Evolutionary conservation across 768 basidiomycete genomes (phyloP).

Genomic region (Nidularia sp.): DNA sequence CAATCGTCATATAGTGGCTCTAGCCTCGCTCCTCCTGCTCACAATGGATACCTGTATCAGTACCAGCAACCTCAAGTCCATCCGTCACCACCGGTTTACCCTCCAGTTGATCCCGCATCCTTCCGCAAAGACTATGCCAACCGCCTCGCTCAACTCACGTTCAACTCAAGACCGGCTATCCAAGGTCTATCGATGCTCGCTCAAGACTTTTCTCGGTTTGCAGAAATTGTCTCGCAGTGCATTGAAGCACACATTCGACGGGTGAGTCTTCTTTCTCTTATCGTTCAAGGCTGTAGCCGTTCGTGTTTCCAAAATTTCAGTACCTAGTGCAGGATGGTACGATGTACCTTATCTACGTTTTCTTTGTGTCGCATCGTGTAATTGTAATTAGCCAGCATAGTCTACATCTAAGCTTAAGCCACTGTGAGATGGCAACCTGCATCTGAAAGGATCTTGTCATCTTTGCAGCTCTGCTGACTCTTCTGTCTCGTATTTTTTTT

Average conservation of each 20-base stretch:
- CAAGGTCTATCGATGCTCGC: constrained; percentile 91
- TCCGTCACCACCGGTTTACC: constrained; percentile 33
- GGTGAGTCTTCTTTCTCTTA: constrained; percentile 59
- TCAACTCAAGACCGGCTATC: constrained; percentile 95
- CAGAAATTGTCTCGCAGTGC: constrained; percentile 76
- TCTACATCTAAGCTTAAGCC: constrained; percentile 32
- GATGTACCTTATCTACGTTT: no score
- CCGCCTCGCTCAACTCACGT: constrained; percentile 76
- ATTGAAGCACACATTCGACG: constrained; percentile 80
- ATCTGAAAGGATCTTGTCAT: constrained; percentile 15
- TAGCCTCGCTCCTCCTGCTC: constrained; percentile 30
- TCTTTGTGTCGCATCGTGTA: constrained; percentile 16
- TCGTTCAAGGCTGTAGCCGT: not conserved
- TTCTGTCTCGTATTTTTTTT: constrained; percentile 18
- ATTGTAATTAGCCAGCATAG: constrained; percentile 19
- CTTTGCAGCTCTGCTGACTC: constrained; percentile 12
- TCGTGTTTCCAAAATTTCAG: constrained; percentile 2
- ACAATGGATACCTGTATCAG: constrained; percentile 31
- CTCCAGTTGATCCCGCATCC: constrained; percentile 55
- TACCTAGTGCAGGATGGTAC: constrained; percentile 1
- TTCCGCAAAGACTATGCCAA: constrained; percentile 77
- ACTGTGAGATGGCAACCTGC: constrained; percentile 21
- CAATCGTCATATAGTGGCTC: constrained; percentile 47
- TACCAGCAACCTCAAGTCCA: constrained; percentile 40
- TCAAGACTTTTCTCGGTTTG: constrained; percentile 77